Conservation (phyloP, 495 filamentous ascomycete genomes). For the Antarctomyces pellizariae region DNA sequence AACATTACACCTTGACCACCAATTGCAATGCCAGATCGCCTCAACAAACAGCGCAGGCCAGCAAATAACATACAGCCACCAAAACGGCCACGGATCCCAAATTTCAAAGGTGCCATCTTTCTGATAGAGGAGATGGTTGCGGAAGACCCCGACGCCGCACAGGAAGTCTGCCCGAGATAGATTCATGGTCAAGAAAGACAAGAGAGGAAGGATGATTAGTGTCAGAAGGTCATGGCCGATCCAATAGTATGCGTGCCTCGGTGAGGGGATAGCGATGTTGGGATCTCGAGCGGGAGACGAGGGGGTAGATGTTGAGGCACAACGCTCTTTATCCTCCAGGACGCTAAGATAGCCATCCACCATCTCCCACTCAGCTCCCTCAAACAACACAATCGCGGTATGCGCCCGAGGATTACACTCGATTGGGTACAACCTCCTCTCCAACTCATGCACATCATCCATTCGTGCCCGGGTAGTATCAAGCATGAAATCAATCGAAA, state of each 20-base stretch:
- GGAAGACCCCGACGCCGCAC: conserved; percentile 11
- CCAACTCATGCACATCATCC: conserved; percentile 6
- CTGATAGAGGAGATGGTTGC: conserved; percentile 26
- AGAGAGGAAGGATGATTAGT: conserved; percentile 21
- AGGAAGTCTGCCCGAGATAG: conserved; percentile 9
- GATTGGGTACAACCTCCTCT: conserved; percentile 25
- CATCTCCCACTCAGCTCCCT: conserved; percentile 12
- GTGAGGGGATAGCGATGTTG: conserved; percentile 12
- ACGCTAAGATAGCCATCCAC: conserved; percentile 18
- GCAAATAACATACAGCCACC: conserved; percentile 34
- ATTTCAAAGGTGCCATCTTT: conserved; percentile 32
- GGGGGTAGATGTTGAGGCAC: conserved; percentile 3
- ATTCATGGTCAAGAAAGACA: conserved; percentile 9
- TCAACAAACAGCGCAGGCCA: conserved; percentile 28
- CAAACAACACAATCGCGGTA: conserved; percentile 32
- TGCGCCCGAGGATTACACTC: conserved; percentile 40
- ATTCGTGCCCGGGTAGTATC: too few species aligned
- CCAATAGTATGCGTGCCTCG: conserved; percentile 26
- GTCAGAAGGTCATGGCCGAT: conserved; percentile 32
- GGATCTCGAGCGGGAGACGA: conserved; percentile 2
- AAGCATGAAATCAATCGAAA: conserved; percentile 42
- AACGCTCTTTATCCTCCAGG: conserved; percentile 9
- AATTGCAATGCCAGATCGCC: conserved; percentile 16
- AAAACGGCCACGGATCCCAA: conserved; percentile 36
- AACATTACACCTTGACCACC: conserved; percentile 35